phyloP scores from a whole-genome alignment of 805 yeast genomes.

The Candida montana region DNA sequence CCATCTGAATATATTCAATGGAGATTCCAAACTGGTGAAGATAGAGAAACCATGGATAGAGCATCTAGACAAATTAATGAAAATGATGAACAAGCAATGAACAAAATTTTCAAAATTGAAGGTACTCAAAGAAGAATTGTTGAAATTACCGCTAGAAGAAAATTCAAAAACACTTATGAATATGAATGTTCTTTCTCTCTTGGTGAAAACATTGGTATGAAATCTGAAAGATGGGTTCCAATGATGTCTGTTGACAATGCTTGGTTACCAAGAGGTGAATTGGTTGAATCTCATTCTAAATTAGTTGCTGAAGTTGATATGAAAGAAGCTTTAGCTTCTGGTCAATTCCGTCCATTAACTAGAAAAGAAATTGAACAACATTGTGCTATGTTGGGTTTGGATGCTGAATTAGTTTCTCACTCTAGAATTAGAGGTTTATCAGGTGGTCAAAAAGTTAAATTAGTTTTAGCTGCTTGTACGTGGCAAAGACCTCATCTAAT shows the following conservation, averaged over 20 bases:
- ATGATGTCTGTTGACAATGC: constrained; percentile 99
- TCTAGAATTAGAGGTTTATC: constrained; percentile 99
- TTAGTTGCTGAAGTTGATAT: constrained; percentile 99
- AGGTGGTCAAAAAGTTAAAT: constrained; percentile 99
- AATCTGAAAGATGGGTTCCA: constrained; percentile 98
- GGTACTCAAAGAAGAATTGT: constrained; percentile 97
- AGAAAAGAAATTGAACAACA: constrained; percentile 99
- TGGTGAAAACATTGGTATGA: constrained; percentile 99
- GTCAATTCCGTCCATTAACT: constrained; percentile 99
- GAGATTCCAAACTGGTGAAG: constrained; percentile 99
- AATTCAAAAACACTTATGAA: constrained; percentile 99
- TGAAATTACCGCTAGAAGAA: constrained; percentile 94
- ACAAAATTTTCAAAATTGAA: constrained; percentile 98
- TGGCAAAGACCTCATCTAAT: constrained; percentile 99
- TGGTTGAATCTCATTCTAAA: constrained; percentile 95
- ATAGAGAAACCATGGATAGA: constrained; percentile 99
- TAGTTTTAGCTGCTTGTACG: constrained; percentile 99
- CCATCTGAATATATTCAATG: constrained; percentile 99
- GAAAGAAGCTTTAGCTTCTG: constrained; percentile 99
- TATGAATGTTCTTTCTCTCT: constrained; percentile 96
- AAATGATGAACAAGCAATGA: constrained; percentile 96
- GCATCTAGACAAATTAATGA: constrained; percentile 98
- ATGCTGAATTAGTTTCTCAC: constrained; percentile 98
- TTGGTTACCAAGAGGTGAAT: constrained; percentile 99
- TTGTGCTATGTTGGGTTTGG: constrained; percentile 98